Evolutionary conservation across 768 basidiomycete species (phyloP).

Genomic region (Floccularia luteovirens): DNA sequence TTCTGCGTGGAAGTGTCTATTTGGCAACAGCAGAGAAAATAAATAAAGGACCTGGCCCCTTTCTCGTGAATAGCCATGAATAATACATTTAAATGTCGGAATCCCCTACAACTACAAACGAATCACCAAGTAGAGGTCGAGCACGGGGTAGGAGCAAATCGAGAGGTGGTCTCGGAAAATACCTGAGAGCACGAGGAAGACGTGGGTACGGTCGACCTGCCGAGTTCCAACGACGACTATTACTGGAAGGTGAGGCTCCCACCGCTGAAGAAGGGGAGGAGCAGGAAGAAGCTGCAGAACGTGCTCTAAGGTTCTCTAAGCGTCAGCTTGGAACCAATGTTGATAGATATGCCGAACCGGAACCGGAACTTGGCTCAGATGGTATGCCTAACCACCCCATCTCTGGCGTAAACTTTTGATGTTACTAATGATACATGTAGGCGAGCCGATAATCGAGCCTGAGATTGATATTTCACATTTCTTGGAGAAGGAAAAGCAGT

Average conservation of each 20-base stretch:
- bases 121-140: conserved; percentile 16
- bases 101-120: conserved; percentile 4
- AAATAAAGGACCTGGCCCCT: too few relatives aligned
- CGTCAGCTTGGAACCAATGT: conserved; percentile 62
- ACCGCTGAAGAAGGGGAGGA: conserved; percentile 33
- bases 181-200: conserved; percentile 62
- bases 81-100: too few relatives aligned
- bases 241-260: conserved; percentile 50
- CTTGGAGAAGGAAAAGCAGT: conserved; percentile 52
- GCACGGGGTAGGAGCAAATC: conserved; percentile 48
- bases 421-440: conserved; percentile 19
- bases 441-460: conserved; percentile 60
- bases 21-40: too few relatives aligned
- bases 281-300: conserved; percentile 42
- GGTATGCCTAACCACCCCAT: conserved; percentile 36
- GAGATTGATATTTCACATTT: conserved; percentile 68
- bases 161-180: conserved; percentile 68
- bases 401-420: background rate
- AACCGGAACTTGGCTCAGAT: conserved; percentile 63
- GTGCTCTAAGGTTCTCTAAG: conserved; percentile 41
- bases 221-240: conserved; percentile 51
- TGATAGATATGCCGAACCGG: conserved; percentile 68
- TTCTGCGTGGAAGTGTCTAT: too few relatives aligned
- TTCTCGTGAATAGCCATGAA: too few relatives aligned
- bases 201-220: conserved; percentile 55